A percentile compares a stretch with the other conserved stretches of the same genome.
phyloP scores from a whole-genome alignment of 768 basidiomycete genomes.

The Psilocybe cyanescens region DNA sequence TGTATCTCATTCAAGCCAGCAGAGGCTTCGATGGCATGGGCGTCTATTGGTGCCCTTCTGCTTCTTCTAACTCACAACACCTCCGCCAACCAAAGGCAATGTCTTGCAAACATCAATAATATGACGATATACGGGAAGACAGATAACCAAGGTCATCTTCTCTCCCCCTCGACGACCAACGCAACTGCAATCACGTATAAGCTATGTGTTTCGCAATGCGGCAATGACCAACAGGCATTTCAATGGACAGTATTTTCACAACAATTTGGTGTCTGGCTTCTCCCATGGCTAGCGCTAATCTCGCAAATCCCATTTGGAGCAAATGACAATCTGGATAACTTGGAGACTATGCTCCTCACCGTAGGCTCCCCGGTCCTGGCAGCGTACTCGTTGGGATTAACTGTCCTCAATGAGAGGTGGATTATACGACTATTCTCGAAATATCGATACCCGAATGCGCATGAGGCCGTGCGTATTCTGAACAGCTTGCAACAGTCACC shows the following conservation, averaged over 20 bases:
- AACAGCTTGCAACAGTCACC: conserved; percentile 47
- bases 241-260: conserved; percentile 38
- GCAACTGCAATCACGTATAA: conserved; percentile 34
- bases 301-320: conserved; percentile 55
- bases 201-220: conserved; percentile 32
- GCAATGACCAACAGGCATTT: conserved; percentile 28
- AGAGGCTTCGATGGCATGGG: too few species aligned
- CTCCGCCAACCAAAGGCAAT: background rate
- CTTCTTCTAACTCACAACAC: background rate
- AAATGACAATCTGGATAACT: conserved; percentile 40
- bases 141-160: conserved; percentile 27
- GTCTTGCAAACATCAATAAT: conserved; percentile 4
- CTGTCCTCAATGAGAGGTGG: conserved; percentile 49
- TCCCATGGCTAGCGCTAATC: conserved; percentile 52
- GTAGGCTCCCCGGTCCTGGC: conserved; percentile 49
- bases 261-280: conserved; percentile 46
- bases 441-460: conserved; percentile 32
- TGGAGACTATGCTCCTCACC: conserved; percentile 44
- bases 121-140: conserved; percentile 12
- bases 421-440: conserved; percentile 34
- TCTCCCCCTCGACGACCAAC: conserved; percentile 22
- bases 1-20: too few species aligned
- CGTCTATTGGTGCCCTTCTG: too few species aligned
- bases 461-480: conserved; percentile 36
- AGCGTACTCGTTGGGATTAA: conserved; percentile 46